Percentiles rank a stretch among this genome's conserved stretches.
Conservation (phyloP, 768 basidiomycete genomes). For the Strobilomyces confusus region DNA sequence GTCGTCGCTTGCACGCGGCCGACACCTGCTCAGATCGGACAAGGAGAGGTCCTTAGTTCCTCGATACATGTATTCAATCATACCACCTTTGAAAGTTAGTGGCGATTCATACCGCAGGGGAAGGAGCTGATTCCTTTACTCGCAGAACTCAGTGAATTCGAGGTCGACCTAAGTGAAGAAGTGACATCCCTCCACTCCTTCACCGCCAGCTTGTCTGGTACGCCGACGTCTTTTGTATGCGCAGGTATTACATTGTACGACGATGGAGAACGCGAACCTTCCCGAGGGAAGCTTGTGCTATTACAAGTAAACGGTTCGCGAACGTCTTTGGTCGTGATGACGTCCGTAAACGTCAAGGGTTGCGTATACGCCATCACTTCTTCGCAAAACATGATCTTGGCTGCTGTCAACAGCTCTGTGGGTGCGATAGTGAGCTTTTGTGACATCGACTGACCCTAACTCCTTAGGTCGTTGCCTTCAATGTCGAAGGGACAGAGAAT, state of each 20-base stretch:
- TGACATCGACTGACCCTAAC: not conserved
- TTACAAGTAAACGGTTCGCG: constrained; percentile 35
- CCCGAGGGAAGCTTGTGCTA: constrained; percentile 58
- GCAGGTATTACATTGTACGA: constrained; percentile 44
- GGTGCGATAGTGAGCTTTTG: constrained; percentile 21
- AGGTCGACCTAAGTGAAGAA: constrained; percentile 49
- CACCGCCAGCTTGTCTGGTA: constrained; percentile 25
- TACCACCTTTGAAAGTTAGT: constrained; percentile 57
- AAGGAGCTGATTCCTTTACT: constrained; percentile 2
- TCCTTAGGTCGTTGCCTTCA: constrained; percentile 45
- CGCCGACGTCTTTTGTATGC: constrained; percentile 42
- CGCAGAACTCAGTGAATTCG: constrained; percentile 29
- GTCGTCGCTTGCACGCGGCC: constrained; percentile 61
- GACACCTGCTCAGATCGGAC: constrained; percentile 52
- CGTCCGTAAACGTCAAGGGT: constrained; percentile 50
- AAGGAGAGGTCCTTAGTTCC: constrained; percentile 42
- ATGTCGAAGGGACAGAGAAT: constrained; percentile 35
- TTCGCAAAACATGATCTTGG: constrained; percentile 51
- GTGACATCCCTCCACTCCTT: constrained; percentile 49
- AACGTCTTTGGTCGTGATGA: constrained; percentile 31
- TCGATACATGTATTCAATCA: constrained; percentile 69
- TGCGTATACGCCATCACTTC: constrained; percentile 64
- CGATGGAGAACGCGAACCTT: constrained; percentile 45
- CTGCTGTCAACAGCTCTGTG: constrained; percentile 75
- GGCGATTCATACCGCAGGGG: not conserved